These are phyloP conservation scores for Earliella scabrosa DNA, from an alignment of 1,284 basidiomycete species.

Conservation along the genomic window DNA sequence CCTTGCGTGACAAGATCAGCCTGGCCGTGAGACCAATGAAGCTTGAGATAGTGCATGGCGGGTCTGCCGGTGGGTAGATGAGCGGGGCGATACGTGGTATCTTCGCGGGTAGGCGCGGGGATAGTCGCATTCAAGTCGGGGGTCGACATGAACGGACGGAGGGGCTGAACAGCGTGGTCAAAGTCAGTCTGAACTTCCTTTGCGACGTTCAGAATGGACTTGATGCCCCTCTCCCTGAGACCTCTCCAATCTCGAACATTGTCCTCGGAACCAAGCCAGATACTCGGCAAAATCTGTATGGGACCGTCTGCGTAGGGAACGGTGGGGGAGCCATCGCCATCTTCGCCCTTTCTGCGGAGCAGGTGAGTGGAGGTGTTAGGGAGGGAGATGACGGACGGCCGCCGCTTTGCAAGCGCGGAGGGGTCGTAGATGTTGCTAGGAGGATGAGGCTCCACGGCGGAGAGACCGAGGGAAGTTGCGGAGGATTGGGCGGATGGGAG, in stretches of 20 bases:
- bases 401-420: conserved; percentile 43
- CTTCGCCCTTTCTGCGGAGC: conserved; percentile 71
- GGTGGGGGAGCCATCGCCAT: conserved; percentile 51
- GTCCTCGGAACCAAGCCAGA: conserved; percentile 95
- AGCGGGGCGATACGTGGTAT: conserved; percentile 64
- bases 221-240: conserved; percentile 77
- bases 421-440: conserved; percentile 27
- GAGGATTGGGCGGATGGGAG: conserved; percentile 67
- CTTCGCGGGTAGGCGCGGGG: conserved; percentile 30
- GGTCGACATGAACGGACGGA: conserved; percentile 67
- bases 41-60: conserved; percentile 88
- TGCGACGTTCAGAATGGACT: conserved; percentile 91
- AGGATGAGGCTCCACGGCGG: conserved; percentile 30
- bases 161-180: conserved; percentile 50
- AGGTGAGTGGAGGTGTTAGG: conserved; percentile 52
- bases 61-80: conserved; percentile 71
- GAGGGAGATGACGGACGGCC: conserved; percentile 70
- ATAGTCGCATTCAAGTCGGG: conserved; percentile 58
- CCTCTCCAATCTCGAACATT: conserved; percentile 82
- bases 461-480: conserved; percentile 48
- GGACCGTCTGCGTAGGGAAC: conserved; percentile 87
- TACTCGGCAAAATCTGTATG: conserved; percentile 84
- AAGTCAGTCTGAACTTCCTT: conserved; percentile 90
- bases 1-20: conserved; percentile 81
- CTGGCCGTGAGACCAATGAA: conserved; percentile 95